Conservation (phyloP, 768 basidiomycete species). For the Leccinum olivaceopallidum region DNA sequence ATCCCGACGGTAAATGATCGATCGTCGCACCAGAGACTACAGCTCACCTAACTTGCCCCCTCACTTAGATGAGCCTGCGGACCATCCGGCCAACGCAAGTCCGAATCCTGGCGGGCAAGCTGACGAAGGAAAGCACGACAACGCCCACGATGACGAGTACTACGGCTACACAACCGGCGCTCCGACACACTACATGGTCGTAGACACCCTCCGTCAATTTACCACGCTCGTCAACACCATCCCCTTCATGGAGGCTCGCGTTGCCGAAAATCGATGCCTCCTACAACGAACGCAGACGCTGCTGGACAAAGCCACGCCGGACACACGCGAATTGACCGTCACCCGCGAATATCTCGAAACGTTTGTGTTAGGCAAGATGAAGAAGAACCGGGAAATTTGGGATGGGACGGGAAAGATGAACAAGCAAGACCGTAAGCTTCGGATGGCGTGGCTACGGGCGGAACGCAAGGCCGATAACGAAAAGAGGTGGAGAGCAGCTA, state of each 20-base stretch:
- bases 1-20: conserved; percentile 7
- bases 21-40: not conserved
- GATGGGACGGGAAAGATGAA: conserved; percentile 29
- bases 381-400: conserved; percentile 31
- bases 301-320: conserved; percentile 18
- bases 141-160: not conserved
- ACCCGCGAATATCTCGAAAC: conserved; percentile 30
- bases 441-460: conserved; percentile 25
- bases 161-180: conserved; percentile 12
- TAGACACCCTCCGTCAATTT: conserved; percentile 31
- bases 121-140: conserved; percentile 6
- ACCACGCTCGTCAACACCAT: conserved; percentile 24
- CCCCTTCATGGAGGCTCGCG: conserved; percentile 19
- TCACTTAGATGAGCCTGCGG: conserved; percentile 11
- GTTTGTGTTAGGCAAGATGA: conserved; percentile 28
- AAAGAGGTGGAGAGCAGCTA: conserved; percentile 22
- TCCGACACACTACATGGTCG: conserved; percentile 25
- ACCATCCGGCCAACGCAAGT: not conserved
- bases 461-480: conserved; percentile 21
- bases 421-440: conserved; percentile 22
- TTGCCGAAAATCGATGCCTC: conserved; percentile 23
- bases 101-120: conserved; percentile 1
- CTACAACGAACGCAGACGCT: conserved; percentile 16
- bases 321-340: conserved; percentile 20
- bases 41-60: not conserved